Percentiles rank a stretch among this genome's conserved stretches.
phyloP scores from a whole-genome alignment of 2,329 filamentous ascomycete genomes.

The Penicillium brasilianum region DNA sequence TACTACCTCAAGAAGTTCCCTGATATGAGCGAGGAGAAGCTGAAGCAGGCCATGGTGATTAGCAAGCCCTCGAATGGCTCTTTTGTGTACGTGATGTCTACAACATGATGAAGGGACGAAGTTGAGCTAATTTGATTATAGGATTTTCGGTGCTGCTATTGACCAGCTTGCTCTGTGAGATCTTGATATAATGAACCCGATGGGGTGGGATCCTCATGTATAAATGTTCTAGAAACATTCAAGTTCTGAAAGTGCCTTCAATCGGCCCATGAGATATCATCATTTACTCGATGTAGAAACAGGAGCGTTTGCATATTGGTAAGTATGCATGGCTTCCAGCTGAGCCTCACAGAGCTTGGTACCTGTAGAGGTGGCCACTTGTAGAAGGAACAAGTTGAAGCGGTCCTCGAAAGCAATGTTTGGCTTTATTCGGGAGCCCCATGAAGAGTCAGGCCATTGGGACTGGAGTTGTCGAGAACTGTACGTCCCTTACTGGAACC shows the following conservation, averaged over 20 bases:
- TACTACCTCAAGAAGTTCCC: constrained; percentile 80
- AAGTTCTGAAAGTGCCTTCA: neutral
- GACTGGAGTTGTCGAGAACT: neutral
- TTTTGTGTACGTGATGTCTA: constrained; percentile 45
- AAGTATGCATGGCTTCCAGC: too few relatives aligned
- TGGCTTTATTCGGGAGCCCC: neutral
- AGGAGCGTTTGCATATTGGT: neutral
- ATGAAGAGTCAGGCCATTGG: neutral
- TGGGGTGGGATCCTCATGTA: neutral
- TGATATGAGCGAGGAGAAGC: constrained; percentile 71
- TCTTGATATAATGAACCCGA: constrained; percentile 7
- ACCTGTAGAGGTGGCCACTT: neutral
- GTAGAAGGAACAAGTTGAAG: neutral
- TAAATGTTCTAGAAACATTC: constrained; percentile 2
- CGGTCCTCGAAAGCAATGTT: neutral
- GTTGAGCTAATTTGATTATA: constrained; percentile 29
- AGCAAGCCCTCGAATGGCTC: constrained; percentile 69
- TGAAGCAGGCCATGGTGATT: constrained; percentile 80
- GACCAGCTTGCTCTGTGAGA: constrained; percentile 37
- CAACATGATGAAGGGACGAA: neutral
- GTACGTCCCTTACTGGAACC: neutral
- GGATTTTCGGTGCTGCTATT: constrained; percentile 47
- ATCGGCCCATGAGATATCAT: neutral
- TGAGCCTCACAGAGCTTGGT: neutral
- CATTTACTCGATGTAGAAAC: neutral